Base-by-base conservation (phyloP, 768 basidiomycete species). In the Tubosaeta sp. region DNA sequence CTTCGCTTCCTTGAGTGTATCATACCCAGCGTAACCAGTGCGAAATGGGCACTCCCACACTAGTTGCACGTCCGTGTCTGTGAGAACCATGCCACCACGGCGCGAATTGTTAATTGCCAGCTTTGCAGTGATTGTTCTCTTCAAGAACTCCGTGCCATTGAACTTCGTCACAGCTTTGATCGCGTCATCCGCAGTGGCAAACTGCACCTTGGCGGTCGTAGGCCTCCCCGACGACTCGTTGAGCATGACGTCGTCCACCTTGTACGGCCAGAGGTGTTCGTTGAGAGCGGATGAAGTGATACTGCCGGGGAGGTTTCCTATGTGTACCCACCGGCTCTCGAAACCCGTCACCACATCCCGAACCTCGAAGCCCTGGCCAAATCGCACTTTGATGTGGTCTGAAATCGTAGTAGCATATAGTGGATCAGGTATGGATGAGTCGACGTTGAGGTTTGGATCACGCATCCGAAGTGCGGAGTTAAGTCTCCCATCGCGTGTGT, bases 1-100 rank as follows among this genome's bases (percentile, higher is more conserved):
- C 21, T 75, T 65, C 0, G 89, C 87, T 9, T 73, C 69, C 38
- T 70, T 67, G 46, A 70, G 56, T 1, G 72, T 76, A 0, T 69
- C 61, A 57, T 86, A 91, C 1, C 90, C 88, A 13, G 78, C 80
- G 52, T 80, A 91, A 0, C 77, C 86, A 1, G 71, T 70, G 36
- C 73, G 74, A 18, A 68, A 64, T 0, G 90, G 83, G 3, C 76
- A 77, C 5, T 81, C 77, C 78, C 85, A 87, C 14, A 72, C 64
- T 29, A 91, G 65, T 14, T 77, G 76, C 10, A 87, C 79, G 2
- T 75, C 70, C 1, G 75, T 79, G 52, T 86, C 83, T 12, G 68
- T 69, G 22, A 87, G 64, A 7, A 71, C 57, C 0, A 73, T 77
- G 7, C 61, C 58, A 2, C 74, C 69, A 3, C 59, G 43, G 0